Conservation (phyloP, 1,139 yeast genomes). For the Blastobotrys niveus region DNA sequence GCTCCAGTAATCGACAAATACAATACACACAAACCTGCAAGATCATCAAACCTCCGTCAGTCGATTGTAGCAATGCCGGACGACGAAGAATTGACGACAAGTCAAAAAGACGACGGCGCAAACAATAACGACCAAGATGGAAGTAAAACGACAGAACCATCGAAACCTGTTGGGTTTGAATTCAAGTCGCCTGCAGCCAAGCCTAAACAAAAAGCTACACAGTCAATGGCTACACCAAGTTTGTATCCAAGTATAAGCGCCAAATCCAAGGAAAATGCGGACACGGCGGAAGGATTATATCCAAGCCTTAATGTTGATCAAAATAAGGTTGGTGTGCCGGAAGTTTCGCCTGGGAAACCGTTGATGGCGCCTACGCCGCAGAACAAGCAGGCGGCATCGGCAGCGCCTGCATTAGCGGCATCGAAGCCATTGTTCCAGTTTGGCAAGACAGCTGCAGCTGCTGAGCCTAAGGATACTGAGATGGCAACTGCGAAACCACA, state of each 20-base stretch:
- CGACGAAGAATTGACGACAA: not conserved
- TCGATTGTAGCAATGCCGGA: slow-evolving; percentile 23
- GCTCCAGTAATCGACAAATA: slow-evolving; percentile 14
- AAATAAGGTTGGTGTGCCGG: not conserved
- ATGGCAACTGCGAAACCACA: not conserved
- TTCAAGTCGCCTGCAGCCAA: slow-evolving; percentile 9
- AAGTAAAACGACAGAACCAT: too few relatives aligned
- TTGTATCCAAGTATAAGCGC: too few relatives aligned
- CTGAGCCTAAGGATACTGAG: too few relatives aligned
- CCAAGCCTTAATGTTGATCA: too few relatives aligned
- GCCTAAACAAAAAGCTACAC: not conserved
- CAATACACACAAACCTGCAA: slow-evolving; percentile 26
- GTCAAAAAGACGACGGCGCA: too few relatives aligned
- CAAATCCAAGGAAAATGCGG: too few relatives aligned
- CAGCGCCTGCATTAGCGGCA: too few relatives aligned
- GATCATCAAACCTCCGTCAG: slow-evolving; percentile 26
- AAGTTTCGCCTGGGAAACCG: slow-evolving; percentile 7
- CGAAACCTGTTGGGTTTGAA: slow-evolving; percentile 1
- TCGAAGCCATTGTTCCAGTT: too few relatives aligned
- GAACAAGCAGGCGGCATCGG: not conserved
- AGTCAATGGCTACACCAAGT: not conserved
- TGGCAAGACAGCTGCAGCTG: slow-evolving; percentile 8
- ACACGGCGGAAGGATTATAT: not conserved
- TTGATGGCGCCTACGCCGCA: slow-evolving; percentile 9
- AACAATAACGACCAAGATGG: too few relatives aligned